Base-by-base conservation (phyloP, 2,329 filamentous ascomycete genomes). In the Ceratocystis huliohia region DNA sequence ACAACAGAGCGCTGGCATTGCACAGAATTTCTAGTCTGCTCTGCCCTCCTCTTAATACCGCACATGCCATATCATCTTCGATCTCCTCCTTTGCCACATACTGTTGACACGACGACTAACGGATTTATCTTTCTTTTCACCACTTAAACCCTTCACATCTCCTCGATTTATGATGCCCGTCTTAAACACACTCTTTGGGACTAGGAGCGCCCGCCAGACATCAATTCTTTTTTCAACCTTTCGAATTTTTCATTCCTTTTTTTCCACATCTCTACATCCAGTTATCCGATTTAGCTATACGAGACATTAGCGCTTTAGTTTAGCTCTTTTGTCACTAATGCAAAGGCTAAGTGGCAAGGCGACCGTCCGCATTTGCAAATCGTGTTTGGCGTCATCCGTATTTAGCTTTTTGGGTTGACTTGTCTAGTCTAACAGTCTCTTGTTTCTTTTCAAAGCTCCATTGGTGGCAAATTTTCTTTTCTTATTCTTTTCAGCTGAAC, bases 1-100 rank as follows among this genome's bases (percentile, higher is more conserved):
- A 10, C 90, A 95, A 73, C 91, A 96, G 78, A 96, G 89, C 72
- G 90, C 90, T 48, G 94, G 94, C 68, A 96, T 99, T 72, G 89
- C 94, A 41, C 94, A 97, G 77, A 99, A 99, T 76, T 99, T 99
- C 73, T 97, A 84, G 75, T 41, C 37, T 41, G 61, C 6, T 37
- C 56, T 3, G 2, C 6, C 4, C 37, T 7, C 28, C 15, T 10
- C 13, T 48, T 20, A 20, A 50, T 15, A 22, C 57, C 22, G 44
- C 25, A 64, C 25, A 28, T 33, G 68, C 65, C 50, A 61, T 63
- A 56, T 41, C 22, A 59, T 66, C 41, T 65, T 57, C 10, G n/a
- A 33, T 25, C n/a, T 50, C 13, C 4, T n/a, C 33, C 41, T 30
- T 59, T 59, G 56, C 41, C 37, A 63, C 33, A 59, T 37, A 20